Base-by-base conservation (phyloP, 202 grass and related monocot genomes). In the Cymbopogon flexuosus region DNA sequence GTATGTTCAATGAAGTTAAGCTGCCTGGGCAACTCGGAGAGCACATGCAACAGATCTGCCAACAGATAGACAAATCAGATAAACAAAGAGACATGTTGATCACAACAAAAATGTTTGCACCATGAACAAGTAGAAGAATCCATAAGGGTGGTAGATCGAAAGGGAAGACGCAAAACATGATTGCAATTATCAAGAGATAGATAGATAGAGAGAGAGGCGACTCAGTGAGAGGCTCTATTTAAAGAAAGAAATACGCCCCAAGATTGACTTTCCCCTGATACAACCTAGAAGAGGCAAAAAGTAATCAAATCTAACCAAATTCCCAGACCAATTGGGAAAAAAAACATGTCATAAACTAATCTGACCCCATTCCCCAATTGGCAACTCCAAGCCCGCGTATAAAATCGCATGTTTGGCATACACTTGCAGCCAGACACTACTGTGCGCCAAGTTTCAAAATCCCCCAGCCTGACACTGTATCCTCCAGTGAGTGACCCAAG, bases 1-100 rank as follows among this genome's bases (percentile, higher is more conserved):
- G 93, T 97, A 75, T 97, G 94, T 70, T 97, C 94, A 66, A 97
- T 90, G 78, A 97, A 97, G 75, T 97, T 97, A 77, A 94, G 81
- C 39, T 97, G 83, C 81, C 94, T 92, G 30, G 94, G 91, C 77
- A 94, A 81, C 34, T 73, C 83, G 36, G 94, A 97, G n/a, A 97
- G 85, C 41, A 88, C 80, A 77, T 92, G 84, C 65, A 97, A 65
- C 19, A 97, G 81, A 90, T 97, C 94, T 97, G 89, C 62, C 75
- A 77, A 65, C 10, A 77, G 40, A 10, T 67, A 82, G 61, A 66
- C 19, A 69, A 35, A 68, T 68, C 72, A 93, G 63, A 77, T 33
- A 71, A 78, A 41, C 22, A 65, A 40, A 54, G 22, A 60, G 22
- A 4, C 39, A 23, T 33, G 45, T 8, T 62, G 56, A 87, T 81